Conservation (phyloP, 164 flowering plant genomes). For the Stephania cephalantha region DNA sequence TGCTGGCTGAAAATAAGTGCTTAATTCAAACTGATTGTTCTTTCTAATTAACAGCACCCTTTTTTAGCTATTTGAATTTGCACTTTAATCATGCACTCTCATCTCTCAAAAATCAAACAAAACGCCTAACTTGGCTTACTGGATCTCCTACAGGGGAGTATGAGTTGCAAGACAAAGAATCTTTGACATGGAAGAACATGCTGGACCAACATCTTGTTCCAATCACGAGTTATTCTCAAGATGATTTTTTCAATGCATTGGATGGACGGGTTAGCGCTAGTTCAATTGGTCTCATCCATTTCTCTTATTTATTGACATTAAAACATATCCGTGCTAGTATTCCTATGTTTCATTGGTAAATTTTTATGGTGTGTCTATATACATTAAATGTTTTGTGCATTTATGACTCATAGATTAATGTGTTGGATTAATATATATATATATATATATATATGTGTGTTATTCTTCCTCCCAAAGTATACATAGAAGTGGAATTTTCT, state of each 20-base stretch:
- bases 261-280: constrained; percentile 27
- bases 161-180: constrained; percentile 19
- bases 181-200: constrained; percentile 43
- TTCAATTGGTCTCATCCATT: not conserved
- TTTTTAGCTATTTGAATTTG: not conserved
- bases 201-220: constrained; percentile 27
- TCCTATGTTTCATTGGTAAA: too few relatives aligned
- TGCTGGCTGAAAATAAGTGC: not conserved
- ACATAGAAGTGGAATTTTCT: not conserved
- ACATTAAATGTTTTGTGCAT: too few relatives aligned
- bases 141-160: constrained; percentile 26
- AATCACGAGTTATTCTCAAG: constrained; percentile 20
- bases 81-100: not conserved
- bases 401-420: too few relatives aligned
- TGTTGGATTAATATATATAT: too few relatives aligned
- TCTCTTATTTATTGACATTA: not conserved
- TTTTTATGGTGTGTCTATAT: not conserved
- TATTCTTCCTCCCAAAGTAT: too few relatives aligned
- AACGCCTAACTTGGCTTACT: not conserved
- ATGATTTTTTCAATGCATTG: constrained; percentile 9
- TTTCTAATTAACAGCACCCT: not conserved
- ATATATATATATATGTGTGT: too few relatives aligned
- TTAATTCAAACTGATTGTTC: not conserved
- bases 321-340: not conserved
- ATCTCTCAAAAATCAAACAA: not conserved